Evolutionary conservation across 306 rosid species (phyloP).

Genomic region (Gillenia trifoliata): DNA sequence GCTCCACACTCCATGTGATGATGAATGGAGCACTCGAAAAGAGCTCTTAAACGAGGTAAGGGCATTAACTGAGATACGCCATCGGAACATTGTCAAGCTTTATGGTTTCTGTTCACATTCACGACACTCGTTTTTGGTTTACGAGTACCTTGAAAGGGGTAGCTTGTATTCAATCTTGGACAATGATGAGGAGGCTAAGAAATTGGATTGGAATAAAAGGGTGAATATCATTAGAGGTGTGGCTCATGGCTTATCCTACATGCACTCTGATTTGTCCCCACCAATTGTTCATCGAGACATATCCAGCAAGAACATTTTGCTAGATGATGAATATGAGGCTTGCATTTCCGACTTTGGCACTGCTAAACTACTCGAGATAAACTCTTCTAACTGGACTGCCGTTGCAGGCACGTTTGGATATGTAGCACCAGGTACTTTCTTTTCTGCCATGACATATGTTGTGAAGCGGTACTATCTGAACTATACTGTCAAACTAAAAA

Average conservation of each 20-base stretch:
- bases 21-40: neutral
- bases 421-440: constrained; percentile 41
- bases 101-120: constrained; percentile 29
- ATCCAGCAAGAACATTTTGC: constrained; percentile 38
- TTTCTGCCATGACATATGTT: too few species aligned
- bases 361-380: constrained; percentile 20
- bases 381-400: constrained; percentile 28
- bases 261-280: constrained; percentile 19
- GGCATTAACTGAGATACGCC: constrained; percentile 16
- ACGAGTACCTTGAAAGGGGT: constrained; percentile 33
- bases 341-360: constrained; percentile 32
- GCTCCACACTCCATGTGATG: constrained; percentile 14
- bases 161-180: constrained; percentile 25
- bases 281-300: constrained; percentile 38
- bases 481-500: too few species aligned
- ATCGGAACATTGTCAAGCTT: constrained; percentile 25
- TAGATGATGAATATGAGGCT: constrained; percentile 28
- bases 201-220: constrained; percentile 29
- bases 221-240: constrained; percentile 23
- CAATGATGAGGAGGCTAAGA: constrained; percentile 13
- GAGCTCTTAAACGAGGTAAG: constrained; percentile 25
- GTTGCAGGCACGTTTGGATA: constrained; percentile 37
- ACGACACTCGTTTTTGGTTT: constrained; percentile 24
- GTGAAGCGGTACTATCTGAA: too few species aligned
- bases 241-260: constrained; percentile 35